Evolutionary conservation across 164 flowering plant species (phyloP).

Genomic region (Aristolochia contorta): DNA sequence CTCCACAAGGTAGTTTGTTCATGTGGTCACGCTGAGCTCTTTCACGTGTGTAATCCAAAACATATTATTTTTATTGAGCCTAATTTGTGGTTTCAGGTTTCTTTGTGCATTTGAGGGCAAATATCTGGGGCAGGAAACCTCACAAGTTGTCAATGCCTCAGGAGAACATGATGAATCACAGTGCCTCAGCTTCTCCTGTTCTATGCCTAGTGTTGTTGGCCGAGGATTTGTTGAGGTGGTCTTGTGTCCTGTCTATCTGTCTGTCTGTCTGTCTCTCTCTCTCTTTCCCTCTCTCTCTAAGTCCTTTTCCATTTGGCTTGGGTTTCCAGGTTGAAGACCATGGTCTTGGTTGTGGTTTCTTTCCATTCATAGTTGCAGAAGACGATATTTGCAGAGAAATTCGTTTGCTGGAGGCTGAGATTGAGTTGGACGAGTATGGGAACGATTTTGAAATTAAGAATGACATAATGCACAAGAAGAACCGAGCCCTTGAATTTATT

Average conservation of each 20-base stretch:
- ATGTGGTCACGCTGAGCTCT: neutral
- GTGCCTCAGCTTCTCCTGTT: constrained; percentile 41
- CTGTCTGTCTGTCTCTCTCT: neutral
- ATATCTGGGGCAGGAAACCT: constrained; percentile 46
- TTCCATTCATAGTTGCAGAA: constrained; percentile 83
- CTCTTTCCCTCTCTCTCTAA: neutral
- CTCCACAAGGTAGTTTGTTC: constrained; percentile 32
- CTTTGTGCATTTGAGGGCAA: constrained; percentile 66
- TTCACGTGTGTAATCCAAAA: neutral
- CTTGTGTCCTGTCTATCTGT: neutral
- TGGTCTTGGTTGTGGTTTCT: constrained; percentile 59
- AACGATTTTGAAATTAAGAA: constrained; percentile 9
- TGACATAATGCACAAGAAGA: constrained; percentile 20
- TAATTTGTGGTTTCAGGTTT: constrained; percentile 32
- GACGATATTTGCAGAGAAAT: constrained; percentile 69
- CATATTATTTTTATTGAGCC: no score
- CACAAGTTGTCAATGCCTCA: constrained; percentile 24
- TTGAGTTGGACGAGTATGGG: constrained; percentile 29
- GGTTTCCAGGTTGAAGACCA: constrained; percentile 61
- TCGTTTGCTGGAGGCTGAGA: constrained; percentile 44
- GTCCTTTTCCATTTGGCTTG: neutral
- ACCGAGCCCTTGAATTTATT: constrained; percentile 52
- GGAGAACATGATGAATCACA: constrained; percentile 39
- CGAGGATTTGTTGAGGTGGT: constrained; percentile 87
- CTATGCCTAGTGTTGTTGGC: constrained; percentile 49